Conservation (phyloP, 257 asterid genomes). For the Solanum etuberosum region DNA sequence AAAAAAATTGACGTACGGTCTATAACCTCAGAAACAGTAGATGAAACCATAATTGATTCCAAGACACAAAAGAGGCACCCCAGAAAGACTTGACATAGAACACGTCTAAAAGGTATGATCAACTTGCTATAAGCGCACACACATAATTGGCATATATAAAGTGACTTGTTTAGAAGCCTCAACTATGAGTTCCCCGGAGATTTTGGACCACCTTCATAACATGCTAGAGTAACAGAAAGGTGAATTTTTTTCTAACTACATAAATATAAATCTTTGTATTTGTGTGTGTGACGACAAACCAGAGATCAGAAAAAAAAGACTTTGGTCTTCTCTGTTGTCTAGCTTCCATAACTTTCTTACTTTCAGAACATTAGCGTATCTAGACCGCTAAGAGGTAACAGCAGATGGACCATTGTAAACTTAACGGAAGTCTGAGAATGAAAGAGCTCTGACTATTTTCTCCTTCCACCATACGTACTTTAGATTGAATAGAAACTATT, state of each 20-base stretch:
- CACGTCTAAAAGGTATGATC: neutral
- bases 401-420: neutral
- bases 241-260: neutral
- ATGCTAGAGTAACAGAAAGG: neutral
- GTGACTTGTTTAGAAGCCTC: neutral
- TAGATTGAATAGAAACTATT: neutral
- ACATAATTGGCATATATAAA: neutral
- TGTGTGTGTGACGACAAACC: neutral
- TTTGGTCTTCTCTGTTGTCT: neutral
- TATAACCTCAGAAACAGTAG: neutral
- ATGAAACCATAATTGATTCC: neutral
- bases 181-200: neutral
- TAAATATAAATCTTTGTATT: neutral
- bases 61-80: neutral
- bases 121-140: neutral
- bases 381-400: neutral
- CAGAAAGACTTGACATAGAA: neutral
- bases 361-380: neutral
- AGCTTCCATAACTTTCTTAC: neutral
- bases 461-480: neutral
- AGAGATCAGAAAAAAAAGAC: neutral
- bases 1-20: neutral
- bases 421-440: neutral
- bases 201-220: neutral
- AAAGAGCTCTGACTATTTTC: neutral